phyloP scores from a whole-genome alignment of 176 grass and related monocot genomes.

The Bothriochloa decipiens region DNA sequence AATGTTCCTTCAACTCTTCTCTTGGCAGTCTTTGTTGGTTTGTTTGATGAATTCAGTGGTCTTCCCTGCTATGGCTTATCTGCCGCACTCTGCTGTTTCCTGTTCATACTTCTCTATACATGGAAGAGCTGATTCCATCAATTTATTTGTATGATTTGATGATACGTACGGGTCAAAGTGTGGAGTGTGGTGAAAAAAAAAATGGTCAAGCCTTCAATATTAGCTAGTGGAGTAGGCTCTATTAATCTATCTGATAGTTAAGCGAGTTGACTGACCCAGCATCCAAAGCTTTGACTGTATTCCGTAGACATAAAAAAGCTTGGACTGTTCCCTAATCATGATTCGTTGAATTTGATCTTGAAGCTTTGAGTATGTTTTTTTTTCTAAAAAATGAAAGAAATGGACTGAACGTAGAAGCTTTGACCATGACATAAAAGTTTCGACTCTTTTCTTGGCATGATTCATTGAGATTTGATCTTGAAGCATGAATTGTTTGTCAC shows the following conservation, averaged over 20 bases:
- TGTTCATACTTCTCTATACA: neutral
- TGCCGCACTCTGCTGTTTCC: neutral
- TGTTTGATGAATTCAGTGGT: neutral
- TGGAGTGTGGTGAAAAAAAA: neutral
- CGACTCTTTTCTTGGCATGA: neutral
- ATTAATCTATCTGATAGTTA: constrained; percentile 3
- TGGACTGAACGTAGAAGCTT: neutral
- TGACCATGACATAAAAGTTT: neutral
- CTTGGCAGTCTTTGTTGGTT: too few relatives aligned
- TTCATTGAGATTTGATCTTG: constrained; percentile 8
- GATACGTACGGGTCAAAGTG: neutral
- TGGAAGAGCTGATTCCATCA: constrained; percentile 11
- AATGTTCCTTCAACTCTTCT: too few relatives aligned
- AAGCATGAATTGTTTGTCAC: neutral
- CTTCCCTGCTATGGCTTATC: constrained; percentile 17
- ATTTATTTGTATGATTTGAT: neutral
- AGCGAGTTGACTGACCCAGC: neutral
- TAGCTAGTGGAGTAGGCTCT: neutral
- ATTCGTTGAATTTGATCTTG: constrained; percentile 10
- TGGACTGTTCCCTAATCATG: neutral
- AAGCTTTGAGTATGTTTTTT: neutral
- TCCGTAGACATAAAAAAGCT: neutral
- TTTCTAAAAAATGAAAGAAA: neutral
- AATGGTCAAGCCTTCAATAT: neutral
- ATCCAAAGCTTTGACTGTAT: neutral